Evolutionary conservation across 352 stramenopile genomes (phyloP).

Genomic region (Phytophthora sp.): DNA sequence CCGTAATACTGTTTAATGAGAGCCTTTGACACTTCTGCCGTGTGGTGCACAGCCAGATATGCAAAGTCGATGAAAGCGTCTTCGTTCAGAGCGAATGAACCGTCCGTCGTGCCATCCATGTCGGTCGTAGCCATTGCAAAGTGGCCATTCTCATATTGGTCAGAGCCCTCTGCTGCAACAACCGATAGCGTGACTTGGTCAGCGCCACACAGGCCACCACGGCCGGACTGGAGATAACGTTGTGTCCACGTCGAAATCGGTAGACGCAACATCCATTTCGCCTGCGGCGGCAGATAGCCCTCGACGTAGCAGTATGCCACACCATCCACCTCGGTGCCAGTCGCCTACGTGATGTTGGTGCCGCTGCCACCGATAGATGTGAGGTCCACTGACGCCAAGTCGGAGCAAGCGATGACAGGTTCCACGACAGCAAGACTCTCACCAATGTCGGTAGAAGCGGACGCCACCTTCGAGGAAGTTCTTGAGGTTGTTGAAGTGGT

Average conservation of each 20-base stretch:
- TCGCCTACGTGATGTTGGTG: constrained; percentile 28
- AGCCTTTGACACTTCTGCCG: constrained; percentile 33
- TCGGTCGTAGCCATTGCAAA: constrained; percentile 39
- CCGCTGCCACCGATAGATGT: constrained; percentile 22
- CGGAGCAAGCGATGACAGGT: constrained; percentile 26
- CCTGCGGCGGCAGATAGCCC: constrained; percentile 31
- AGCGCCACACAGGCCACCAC: constrained; percentile 34
- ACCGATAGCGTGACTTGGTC: constrained; percentile 23
- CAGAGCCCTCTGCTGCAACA: constrained; percentile 21
- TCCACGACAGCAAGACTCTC: constrained; percentile 28
- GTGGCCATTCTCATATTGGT: constrained; percentile 28
- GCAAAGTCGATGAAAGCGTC: constrained; percentile 35
- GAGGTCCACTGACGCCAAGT: constrained; percentile 27
- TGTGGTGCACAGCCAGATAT: constrained; percentile 40
- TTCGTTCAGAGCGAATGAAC: constrained; percentile 32
- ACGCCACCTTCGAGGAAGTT: too few relatives aligned
- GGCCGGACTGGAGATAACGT: constrained; percentile 42
- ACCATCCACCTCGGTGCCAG: constrained; percentile 25
- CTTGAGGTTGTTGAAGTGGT: neutral
- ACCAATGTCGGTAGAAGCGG: constrained; percentile 13
- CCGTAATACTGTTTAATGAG: constrained; percentile 50
- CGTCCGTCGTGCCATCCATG: constrained; percentile 36
- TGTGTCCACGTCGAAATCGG: constrained; percentile 44
- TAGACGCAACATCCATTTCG: constrained; percentile 38
- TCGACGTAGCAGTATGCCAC: constrained; percentile 41